Evolutionary conservation across 2,329 filamentous ascomycete species (phyloP).

Genomic region (Venturiaceae sp.): DNA sequence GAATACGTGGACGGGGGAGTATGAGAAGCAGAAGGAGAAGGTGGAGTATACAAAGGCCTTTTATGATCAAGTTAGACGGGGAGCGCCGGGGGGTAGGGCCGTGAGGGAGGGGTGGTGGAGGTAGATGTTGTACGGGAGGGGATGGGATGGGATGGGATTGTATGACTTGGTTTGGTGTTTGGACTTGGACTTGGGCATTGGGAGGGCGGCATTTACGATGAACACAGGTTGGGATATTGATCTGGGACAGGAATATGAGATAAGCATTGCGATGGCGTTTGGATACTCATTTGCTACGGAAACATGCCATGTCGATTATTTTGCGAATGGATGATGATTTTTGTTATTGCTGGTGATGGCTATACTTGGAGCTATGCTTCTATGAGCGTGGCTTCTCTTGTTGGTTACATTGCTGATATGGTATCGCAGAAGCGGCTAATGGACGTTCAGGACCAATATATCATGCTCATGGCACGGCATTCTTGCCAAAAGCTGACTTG

Average conservation of each 20-base stretch:
- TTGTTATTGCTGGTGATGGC: too few relatives aligned
- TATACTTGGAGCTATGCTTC: too few relatives aligned
- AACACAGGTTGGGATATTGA: neutral
- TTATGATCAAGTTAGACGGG: neutral
- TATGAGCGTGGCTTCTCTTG: too few relatives aligned
- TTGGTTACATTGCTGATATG: too few relatives aligned
- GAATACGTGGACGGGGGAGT: slow-evolving; percentile 1
- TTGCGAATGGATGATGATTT: too few relatives aligned
- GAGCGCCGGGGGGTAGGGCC: neutral
- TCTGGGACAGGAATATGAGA: neutral
- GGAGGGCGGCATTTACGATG: neutral
- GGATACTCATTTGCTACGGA: neutral
- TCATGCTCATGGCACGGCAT: too few relatives aligned
- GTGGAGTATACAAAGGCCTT: neutral
- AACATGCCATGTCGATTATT: too few relatives aligned
- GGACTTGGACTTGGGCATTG: neutral
- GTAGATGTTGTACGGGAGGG: neutral
- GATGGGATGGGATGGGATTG: neutral
- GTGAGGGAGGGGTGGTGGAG: neutral
- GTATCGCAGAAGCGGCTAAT: too few relatives aligned
- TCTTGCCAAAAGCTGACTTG: too few relatives aligned
- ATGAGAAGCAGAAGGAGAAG: neutral
- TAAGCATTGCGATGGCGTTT: neutral
- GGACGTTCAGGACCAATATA: too few relatives aligned
- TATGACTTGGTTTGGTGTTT: neutral